These are phyloP conservation scores for Saccharomycopsis fodiens DNA, from an alignment of 805 yeast genomes.

Conservation along the genomic window DNA sequence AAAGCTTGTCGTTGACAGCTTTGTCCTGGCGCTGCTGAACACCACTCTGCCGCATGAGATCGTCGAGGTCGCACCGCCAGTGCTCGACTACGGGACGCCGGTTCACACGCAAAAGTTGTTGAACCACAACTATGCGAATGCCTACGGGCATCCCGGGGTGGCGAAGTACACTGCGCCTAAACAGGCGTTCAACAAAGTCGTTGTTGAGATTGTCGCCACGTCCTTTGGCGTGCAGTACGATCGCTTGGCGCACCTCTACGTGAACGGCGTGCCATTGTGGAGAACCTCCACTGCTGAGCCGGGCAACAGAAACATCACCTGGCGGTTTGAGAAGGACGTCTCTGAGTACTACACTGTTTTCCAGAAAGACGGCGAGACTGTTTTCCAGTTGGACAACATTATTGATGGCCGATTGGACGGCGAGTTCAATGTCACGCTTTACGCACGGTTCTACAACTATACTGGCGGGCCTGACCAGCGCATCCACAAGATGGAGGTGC, in stretches of 20 bases:
- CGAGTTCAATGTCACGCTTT: constrained; percentile 44
- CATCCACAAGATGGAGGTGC: neutral
- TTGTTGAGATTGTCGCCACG: constrained; percentile 43
- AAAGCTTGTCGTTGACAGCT: neutral
- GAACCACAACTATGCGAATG: constrained; percentile 43
- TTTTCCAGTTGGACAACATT: constrained; percentile 61
- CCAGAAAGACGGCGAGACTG: constrained; percentile 31
- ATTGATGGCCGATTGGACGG: constrained; percentile 52
- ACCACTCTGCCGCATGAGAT: constrained; percentile 11
- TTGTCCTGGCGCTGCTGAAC: too few relatives aligned
- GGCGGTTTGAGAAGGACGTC: constrained; percentile 57
- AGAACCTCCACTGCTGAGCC: constrained; percentile 85
- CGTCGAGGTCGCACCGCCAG: constrained; percentile 14
- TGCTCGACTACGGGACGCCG: constrained; percentile 15
- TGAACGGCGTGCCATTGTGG: constrained; percentile 67
- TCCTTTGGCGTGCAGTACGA: constrained; percentile 59
- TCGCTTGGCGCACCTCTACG: constrained; percentile 54
- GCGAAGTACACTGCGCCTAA: constrained; percentile 38
- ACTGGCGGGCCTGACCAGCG: constrained; percentile 16
- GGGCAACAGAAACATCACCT: constrained; percentile 38
- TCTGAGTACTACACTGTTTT: constrained; percentile 49
- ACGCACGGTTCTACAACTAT: constrained; percentile 41
- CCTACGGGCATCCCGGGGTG: constrained; percentile 52
- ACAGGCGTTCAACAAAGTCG: constrained; percentile 42
- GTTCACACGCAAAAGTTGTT: constrained; percentile 32